Base-by-base conservation (phyloP, 1,284 basidiomycete genomes). In the Uromyces viciae-fabae region DNA sequence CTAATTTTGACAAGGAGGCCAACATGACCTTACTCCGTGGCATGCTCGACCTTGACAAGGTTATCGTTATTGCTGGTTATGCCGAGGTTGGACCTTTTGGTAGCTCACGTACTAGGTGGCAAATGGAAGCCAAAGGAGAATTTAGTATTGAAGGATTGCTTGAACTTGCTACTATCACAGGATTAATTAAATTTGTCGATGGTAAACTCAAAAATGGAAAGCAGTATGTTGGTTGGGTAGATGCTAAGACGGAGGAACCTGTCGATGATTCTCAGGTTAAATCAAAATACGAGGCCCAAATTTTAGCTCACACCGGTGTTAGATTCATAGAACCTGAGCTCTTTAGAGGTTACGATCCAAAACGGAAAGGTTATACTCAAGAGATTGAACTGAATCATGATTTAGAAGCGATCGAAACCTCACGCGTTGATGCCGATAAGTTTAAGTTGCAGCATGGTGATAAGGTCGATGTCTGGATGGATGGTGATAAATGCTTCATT, bases 151-250 rank as follows among this genome's bases (percentile, higher is more conserved):
- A 98, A 87, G 96, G 95, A 64, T 94, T 93, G 85, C 97, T 99
- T 84, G 96, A 99, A 88, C 95, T 99, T 92, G 95, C 96, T 19
- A 99, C 96, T 95, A 92, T 98, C 88, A 98, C 97, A 93, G 95
- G 97, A 64, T 91, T 91, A 87, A 98, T 98, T 90, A 98, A 96
- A 88, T 94, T 98, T 89, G 95, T 98, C 86, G 94, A 99, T 84
- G 97, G 96, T 28, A 93, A 93, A 82, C 90, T 99, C 85, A 95
- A 97, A 88, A 91, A 93, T 84, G 94, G 94, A 62, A 90, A 92
- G 62, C 89, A 96, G 58, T 93, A 98, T 85, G 96, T 99, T 84
- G 96, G 96, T 68, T 99, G 96, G 96, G 94, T 98, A 76, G 96
- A 98, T 85, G 90, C 91, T 85, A 96, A 98, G 89, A 90, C 92